A percentile compares a stretch with the other conserved stretches of the same genome.
Evolutionary conservation across 2,329 filamentous ascomycete species (phyloP).

Genomic region (Emericellopsis atlantica): DNA sequence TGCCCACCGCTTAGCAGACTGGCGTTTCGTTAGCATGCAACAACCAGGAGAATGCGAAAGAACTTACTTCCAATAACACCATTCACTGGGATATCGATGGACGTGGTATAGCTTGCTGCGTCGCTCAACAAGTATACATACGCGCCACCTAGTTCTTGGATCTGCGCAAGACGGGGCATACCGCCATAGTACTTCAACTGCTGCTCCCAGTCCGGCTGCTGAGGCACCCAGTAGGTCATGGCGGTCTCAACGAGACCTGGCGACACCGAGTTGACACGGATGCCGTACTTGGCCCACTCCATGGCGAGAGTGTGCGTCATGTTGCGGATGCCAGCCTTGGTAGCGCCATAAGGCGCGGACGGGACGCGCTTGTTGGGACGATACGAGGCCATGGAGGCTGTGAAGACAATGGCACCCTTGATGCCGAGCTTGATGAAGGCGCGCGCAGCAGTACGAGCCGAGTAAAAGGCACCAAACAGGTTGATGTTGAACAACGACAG

Average conservation of each 20-base stretch:
- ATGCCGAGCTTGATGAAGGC: constrained; percentile 19
- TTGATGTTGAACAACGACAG: constrained; percentile 12
- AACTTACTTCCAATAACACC: constrained; percentile 2
- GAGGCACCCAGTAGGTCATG: constrained; percentile 36
- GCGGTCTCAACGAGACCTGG: constrained; percentile 29
- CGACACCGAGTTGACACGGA: constrained; percentile 32
- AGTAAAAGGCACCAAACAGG: constrained; percentile 30
- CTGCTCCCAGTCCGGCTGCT: constrained; percentile 39
- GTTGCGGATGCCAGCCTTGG: constrained; percentile 28
- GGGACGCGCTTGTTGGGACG: constrained; percentile 34
- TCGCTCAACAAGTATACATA: constrained; percentile 45
- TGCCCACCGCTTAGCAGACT: not conserved
- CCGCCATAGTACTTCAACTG: constrained; percentile 47
- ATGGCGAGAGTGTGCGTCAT: constrained; percentile 28
- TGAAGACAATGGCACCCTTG: constrained; percentile 25
- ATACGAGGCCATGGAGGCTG: constrained; percentile 30
- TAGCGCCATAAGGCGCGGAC: constrained; percentile 32
- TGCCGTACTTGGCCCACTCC: constrained; percentile 33
- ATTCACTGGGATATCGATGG: constrained; percentile 1
- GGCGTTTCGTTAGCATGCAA: not conserved
- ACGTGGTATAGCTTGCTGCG: constrained; percentile 29
- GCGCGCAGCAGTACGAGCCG: constrained; percentile 27
- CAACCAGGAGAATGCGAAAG: not conserved
- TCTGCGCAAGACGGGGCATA: constrained; percentile 39
- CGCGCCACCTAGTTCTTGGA: constrained; percentile 40